Conservation (phyloP, 768 basidiomycete species). For the Leccinum sublutescens region DNA sequence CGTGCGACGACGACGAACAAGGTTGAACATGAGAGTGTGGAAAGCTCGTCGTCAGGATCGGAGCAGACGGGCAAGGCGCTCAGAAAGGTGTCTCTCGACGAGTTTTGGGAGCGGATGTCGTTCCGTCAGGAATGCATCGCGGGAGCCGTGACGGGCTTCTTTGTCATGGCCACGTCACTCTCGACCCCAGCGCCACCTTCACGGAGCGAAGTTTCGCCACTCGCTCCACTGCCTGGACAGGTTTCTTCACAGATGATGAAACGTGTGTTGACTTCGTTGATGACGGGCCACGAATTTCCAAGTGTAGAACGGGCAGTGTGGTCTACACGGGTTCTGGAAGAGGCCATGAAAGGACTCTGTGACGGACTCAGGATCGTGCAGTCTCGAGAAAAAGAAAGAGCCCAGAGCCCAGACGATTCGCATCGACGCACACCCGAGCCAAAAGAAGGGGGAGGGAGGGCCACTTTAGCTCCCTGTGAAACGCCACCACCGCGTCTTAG, state of each 20-base stretch:
- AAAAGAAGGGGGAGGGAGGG: conserved; percentile 14
- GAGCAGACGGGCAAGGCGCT: conserved; percentile 53
- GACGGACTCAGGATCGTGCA: conserved; percentile 50
- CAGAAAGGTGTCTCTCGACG: conserved; percentile 58
- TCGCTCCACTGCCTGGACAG: conserved; percentile 55
- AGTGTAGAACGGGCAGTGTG: conserved; percentile 59
- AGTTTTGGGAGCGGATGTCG: conserved; percentile 98
- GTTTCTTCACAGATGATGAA: conserved; percentile 66
- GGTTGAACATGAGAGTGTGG: conserved; percentile 16
- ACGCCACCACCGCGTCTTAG: conserved; percentile 47
- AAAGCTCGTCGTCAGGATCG: conserved; percentile 24
- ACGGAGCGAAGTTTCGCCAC: conserved; percentile 37
- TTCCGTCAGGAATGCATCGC: conserved; percentile 93
- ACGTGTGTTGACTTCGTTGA: conserved; percentile 66
- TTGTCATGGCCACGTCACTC: conserved; percentile 56
- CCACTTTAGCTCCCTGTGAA: conserved; percentile 43
- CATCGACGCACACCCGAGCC: conserved; percentile 45
- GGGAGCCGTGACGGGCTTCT: conserved; percentile 93
- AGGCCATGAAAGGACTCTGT: conserved; percentile 66
- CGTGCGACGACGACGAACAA: conserved; percentile 7
- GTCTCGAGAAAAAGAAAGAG: conserved; percentile 1
- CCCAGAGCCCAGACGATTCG: conserved; percentile 21
- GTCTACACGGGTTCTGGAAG: conserved; percentile 71
- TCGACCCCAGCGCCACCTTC: conserved; percentile 15
- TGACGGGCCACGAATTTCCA: conserved; percentile 78